Conservation (phyloP, 768 basidiomycete genomes). For the Agrocybe praecox region DNA sequence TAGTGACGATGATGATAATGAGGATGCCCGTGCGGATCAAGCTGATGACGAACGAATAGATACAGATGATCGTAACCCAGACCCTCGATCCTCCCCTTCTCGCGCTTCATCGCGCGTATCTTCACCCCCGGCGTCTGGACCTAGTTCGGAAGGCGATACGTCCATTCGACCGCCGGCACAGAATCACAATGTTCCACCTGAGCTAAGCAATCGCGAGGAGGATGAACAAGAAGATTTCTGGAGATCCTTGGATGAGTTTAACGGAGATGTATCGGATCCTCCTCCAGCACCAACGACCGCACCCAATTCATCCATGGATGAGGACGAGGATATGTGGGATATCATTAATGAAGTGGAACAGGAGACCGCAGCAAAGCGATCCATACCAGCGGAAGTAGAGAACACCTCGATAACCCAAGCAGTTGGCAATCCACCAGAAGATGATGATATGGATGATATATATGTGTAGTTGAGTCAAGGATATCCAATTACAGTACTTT, state of each 20-base stretch:
- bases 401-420: not conserved
- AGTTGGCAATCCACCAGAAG: constrained; percentile 25
- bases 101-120: constrained; percentile 21
- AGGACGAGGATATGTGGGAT: constrained; percentile 77
- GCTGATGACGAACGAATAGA: constrained; percentile 15
- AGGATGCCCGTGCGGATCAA: constrained; percentile 18
- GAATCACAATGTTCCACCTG: not conserved
- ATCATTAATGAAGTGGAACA: constrained; percentile 59
- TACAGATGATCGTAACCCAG: constrained; percentile 10
- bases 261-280: constrained; percentile 24
- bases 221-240: constrained; percentile 70
- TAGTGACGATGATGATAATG: constrained; percentile 20
- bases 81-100: constrained; percentile 21
- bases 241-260: constrained; percentile 60
- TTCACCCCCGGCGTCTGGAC: constrained; percentile 17
- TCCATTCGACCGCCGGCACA: constrained; percentile 6
- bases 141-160: constrained; percentile 15
- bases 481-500: constrained; percentile 4
- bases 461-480: constrained; percentile 40
- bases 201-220: constrained; percentile 17
- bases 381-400: constrained; percentile 8
- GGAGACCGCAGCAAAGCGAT: constrained; percentile 16
- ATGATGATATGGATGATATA: constrained; percentile 69
- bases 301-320: constrained; percentile 28
- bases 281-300: constrained; percentile 20